Conservation (phyloP, 495 filamentous ascomycete genomes). For the Annulohypoxylon nitens region DNA sequence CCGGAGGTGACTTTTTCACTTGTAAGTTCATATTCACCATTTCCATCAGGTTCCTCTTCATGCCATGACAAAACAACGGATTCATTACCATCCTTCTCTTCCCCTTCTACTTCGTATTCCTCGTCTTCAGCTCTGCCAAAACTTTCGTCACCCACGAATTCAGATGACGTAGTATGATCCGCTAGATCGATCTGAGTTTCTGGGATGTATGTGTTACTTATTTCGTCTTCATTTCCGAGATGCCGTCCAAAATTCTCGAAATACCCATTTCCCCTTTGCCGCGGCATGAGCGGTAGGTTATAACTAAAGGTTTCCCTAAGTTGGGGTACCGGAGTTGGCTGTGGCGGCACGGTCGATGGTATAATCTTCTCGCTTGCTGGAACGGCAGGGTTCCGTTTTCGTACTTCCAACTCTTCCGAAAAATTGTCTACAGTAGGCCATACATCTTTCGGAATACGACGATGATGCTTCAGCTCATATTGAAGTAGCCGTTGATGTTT, state of each 20-base stretch:
- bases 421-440: conserved; percentile 51
- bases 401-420: conserved; percentile 33
- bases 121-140: neutral
- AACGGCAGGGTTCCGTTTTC: conserved; percentile 2
- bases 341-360: conserved; percentile 21
- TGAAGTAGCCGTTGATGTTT: conserved; percentile 6
- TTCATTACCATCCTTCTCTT: conserved; percentile 19
- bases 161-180: neutral
- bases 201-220: neutral
- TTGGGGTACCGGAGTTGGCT: conserved; percentile 16
- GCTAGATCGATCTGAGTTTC: neutral
- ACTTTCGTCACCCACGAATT: neutral
- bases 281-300: neutral
- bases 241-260: conserved; percentile 47
- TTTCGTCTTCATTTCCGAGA: neutral
- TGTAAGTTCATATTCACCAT: neutral
- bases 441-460: conserved; percentile 26
- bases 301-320: neutral
- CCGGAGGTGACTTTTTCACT: neutral
- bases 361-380: conserved; percentile 11
- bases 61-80: neutral
- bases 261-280: conserved; percentile 38
- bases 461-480: conserved; percentile 7
- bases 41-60: neutral
- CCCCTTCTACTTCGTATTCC: conserved; percentile 1